Base-by-base conservation (phyloP, 129 eudicot species). In the Pittosporum tobira region DNA sequence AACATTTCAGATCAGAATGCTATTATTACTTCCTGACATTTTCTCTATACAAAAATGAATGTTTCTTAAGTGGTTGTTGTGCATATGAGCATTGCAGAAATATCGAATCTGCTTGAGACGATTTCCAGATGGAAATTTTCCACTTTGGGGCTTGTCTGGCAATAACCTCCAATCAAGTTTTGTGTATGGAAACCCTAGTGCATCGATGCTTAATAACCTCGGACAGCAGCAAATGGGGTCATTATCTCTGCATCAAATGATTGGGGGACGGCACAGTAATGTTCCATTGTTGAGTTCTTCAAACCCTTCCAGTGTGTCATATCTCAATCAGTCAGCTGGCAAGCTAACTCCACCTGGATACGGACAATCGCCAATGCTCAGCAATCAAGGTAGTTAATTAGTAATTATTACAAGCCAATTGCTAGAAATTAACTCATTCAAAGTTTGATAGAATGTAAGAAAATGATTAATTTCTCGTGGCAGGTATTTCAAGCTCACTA, bases 51-150 rank as follows among this genome's bases (percentile, higher is more conserved):
- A 30, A 21, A 34, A 9, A 3, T 13, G 37, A 22, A 24, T 1
- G 36, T 44, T 43, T 44, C 15, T 15, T 12, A 12, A 36, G 9
- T 36, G 9, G 42, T 36, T 36, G 42, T 36, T 46, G 51, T 46
- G 51, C 51, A 0, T 46, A 23, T 46, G 22, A 46, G 18, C 2
- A 21, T 51, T 51, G 59, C 68, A 73, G 78, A 73, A 73, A 51
- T 73, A 73, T 30, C 19, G 73, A 42, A 53, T 73, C 48, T 73
- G 67, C 53, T 40, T 73, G 12, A 52, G 45, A 31, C 44, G 73
- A 18, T 52, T 66, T 49, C 20, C 78, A 1, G 78, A 66, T 28
- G 58, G 61, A 59, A 61, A 65, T 37, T 20, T 46, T 20, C 36
- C 55, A 11, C 3, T 51, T 46, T 14, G 40, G 62, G 25, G 37